Evolutionary conservation across 2,329 filamentous ascomycete genomes (phyloP).

Genomic region (Venturia nashicola): DNA sequence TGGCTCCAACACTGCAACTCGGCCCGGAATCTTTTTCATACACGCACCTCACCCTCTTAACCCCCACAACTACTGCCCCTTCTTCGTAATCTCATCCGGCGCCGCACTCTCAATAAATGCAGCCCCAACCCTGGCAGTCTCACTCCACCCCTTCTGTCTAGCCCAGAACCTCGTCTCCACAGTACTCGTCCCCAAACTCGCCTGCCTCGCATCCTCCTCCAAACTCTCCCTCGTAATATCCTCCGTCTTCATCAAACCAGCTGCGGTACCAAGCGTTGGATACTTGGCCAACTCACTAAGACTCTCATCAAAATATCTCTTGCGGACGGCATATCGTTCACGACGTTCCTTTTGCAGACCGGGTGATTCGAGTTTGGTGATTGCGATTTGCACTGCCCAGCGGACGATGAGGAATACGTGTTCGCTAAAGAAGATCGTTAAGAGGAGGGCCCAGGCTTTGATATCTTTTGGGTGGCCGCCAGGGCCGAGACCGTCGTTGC

Average conservation of each 20-base stretch:
- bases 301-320: slow-evolving; percentile 64
- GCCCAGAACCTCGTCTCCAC: slow-evolving; percentile 41
- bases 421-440: slow-evolving; percentile 75
- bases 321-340: slow-evolving; percentile 70
- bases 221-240: slow-evolving; percentile 51
- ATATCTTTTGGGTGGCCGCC: slow-evolving; percentile 58
- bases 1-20: not conserved
- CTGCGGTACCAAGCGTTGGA: slow-evolving; percentile 34
- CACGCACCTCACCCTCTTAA: not conserved
- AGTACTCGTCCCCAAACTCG: slow-evolving; percentile 27
- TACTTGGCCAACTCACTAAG: slow-evolving; percentile 42
- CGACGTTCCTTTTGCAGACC: slow-evolving; percentile 75
- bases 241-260: slow-evolving; percentile 30
- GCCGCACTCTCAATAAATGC: slow-evolving; percentile 35
- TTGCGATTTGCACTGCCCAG: slow-evolving; percentile 55
- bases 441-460: slow-evolving; percentile 65
- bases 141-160: slow-evolving; percentile 35
- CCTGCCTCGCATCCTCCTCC: slow-evolving; percentile 42
- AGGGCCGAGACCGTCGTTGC: slow-evolving; percentile 51
- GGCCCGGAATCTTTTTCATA: not conserved
- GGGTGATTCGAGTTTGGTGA: slow-evolving; percentile 73
- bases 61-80: slow-evolving; percentile 13
- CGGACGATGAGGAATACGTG: slow-evolving; percentile 78
- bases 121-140: slow-evolving; percentile 38
- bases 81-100: slow-evolving; percentile 22